These are phyloP conservation scores for Suhomyces faveliae DNA, from an alignment of 805 yeast species.

Conservation along the genomic window DNA sequence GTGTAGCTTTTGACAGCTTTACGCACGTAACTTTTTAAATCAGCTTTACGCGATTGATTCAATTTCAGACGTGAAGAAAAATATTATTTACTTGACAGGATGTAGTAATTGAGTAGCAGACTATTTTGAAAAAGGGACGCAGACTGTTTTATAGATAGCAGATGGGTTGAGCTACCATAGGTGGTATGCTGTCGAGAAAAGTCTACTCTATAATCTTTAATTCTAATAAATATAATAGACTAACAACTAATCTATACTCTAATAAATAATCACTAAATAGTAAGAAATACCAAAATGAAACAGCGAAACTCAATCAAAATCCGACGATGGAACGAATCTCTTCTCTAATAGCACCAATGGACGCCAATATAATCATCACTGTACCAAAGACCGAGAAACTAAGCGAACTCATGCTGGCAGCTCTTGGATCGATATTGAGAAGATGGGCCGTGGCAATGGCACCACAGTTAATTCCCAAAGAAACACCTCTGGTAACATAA, in stretches of 20 bases:
- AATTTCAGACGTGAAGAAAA: background rate
- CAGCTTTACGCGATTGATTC: background rate
- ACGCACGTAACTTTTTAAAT: background rate
- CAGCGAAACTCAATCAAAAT: constrained; percentile 11
- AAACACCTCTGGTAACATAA: constrained; percentile 72
- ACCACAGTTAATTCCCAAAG: constrained; percentile 75
- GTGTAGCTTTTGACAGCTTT: background rate
- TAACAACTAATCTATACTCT: too few species aligned
- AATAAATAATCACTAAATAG: background rate
- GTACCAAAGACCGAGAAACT: constrained; percentile 74
- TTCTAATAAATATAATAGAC: background rate
- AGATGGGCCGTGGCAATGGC: constrained; percentile 82
- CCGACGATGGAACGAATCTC: constrained; percentile 49
- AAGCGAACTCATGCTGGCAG: constrained; percentile 74
- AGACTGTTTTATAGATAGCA: too few species aligned
- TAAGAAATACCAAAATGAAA: too few species aligned
- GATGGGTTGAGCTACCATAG: too few species aligned
- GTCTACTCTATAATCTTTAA: too few species aligned
- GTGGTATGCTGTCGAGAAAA: too few species aligned
- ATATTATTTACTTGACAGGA: background rate
- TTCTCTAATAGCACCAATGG: constrained; percentile 45
- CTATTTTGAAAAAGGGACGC: too few species aligned
- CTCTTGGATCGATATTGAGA: constrained; percentile 67
- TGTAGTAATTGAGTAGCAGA: too few species aligned
- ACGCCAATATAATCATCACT: constrained; percentile 64